A percentile compares a stretch with the other conserved stretches of the same genome.
These are phyloP conservation scores for Lactarius trivialis DNA, from an alignment of 768 basidiomycete species.

Conservation along the genomic window DNA sequence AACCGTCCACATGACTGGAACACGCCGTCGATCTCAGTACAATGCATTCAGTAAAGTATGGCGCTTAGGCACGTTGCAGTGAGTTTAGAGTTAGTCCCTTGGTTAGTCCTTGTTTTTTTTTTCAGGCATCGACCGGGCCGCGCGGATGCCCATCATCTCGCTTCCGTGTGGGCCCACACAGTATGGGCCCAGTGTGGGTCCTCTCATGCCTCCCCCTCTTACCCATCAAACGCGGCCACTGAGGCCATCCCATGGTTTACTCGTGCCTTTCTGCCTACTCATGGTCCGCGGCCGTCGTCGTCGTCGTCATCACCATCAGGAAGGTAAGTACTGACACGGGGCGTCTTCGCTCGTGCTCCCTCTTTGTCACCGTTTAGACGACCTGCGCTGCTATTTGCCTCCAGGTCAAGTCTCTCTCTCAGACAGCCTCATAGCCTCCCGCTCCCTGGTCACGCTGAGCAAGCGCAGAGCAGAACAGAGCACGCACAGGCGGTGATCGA, in stretches of 20 bases:
- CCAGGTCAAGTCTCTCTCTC: neutral
- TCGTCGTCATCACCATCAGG: neutral
- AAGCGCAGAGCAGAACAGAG: constrained; percentile 33
- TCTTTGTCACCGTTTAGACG: too few species aligned
- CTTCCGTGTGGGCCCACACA: too few species aligned
- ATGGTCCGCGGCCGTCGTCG: neutral
- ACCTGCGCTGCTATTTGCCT: neutral
- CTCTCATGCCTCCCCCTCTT: neutral
- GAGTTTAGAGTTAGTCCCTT: too few species aligned
- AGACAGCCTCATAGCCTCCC: constrained; percentile 28
- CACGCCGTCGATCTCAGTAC: constrained; percentile 36
- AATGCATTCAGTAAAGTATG: constrained; percentile 31
- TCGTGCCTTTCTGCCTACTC: neutral
- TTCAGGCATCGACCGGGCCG: neutral
- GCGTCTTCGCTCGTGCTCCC: neutral
- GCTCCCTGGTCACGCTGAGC: constrained; percentile 27
- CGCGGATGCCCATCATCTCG: too few species aligned
- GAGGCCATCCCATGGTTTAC: neutral
- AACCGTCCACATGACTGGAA: constrained; percentile 32
- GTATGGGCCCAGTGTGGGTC: too few species aligned
- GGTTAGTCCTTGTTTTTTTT: too few species aligned
- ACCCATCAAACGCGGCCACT: neutral
- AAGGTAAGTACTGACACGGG: neutral
- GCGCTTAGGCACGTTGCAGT: too few species aligned
- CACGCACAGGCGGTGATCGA: constrained; percentile 40